These are phyloP conservation scores for Miscanthus lutarioriparius DNA, from an alignment of 176 grass and related monocot genomes.

Conservation along the genomic window DNA sequence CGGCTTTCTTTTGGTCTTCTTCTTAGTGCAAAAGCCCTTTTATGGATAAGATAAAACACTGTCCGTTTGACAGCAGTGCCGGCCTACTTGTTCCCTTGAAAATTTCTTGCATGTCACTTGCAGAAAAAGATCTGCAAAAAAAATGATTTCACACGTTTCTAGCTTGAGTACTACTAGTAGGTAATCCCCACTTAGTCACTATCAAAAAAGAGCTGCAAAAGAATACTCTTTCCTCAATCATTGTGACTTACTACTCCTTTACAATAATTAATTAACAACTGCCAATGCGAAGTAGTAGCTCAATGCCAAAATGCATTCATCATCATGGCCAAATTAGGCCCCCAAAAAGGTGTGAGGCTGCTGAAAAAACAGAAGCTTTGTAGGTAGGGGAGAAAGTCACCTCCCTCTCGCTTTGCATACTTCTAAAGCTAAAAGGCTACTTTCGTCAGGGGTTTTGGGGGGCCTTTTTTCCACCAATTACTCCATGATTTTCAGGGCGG, in stretches of 20 bases:
- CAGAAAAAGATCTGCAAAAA: background rate
- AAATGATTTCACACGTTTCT: background rate
- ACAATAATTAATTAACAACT: background rate
- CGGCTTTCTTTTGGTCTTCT: slow-evolving; percentile 51
- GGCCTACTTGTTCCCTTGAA: slow-evolving; percentile 5
- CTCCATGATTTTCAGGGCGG: slow-evolving; percentile 42
- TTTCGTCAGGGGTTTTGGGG: slow-evolving; percentile 41
- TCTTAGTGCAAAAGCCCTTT: slow-evolving; percentile 45
- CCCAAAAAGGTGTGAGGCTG: too few relatives aligned
- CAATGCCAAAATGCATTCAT: background rate
- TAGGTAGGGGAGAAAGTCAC: slow-evolving; percentile 43
- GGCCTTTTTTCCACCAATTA: slow-evolving; percentile 12
- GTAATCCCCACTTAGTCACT: slow-evolving; percentile 11
- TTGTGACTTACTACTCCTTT: background rate
- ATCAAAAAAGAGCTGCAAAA: background rate
- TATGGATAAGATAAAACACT: slow-evolving; percentile 26
- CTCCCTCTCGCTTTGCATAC: slow-evolving; percentile 23
- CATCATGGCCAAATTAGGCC: background rate
- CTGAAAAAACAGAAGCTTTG: slow-evolving; percentile 41
- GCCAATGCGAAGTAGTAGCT: background rate
- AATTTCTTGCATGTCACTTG: background rate
- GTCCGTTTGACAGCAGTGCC: background rate
- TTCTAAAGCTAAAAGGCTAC: slow-evolving; percentile 47
- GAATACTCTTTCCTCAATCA: background rate
- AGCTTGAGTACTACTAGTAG: background rate